Base-by-base conservation (phyloP, 163 green algal species). In the Picocystis sp. region DNA sequence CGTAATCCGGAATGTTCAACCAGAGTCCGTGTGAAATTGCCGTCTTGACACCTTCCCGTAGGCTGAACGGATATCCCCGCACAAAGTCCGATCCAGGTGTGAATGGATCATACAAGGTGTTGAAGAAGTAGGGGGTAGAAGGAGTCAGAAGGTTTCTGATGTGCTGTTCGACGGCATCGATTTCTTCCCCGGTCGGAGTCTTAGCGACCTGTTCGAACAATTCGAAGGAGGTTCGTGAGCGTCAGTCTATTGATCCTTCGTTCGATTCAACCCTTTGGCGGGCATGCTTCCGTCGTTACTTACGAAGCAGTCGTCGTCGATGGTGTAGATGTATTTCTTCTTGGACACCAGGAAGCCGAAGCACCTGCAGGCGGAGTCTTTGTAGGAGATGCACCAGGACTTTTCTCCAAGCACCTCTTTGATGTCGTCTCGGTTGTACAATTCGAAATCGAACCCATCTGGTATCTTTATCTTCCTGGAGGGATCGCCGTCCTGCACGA, bases 1-100 rank as follows among this genome's bases (percentile, higher is more conserved):
- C 87, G 53, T 96, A 96, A 76, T 96, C 87, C 0, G 87, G 87
- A 49, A 96, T 92, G 79, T 96, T 95, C 34, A 95, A 77, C 87
- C 87, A 96, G 47, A 97, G 75, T n/a, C 87, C 88, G 65, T 97
- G 88, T 1, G 80, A 93, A 11, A 94, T 67, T 11, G 77, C 88
- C 0, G 88, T 97, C 23, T 76, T 72, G 17, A 85, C 78, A 34
- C 88, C 88, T 55, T 95, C 82, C 9, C 88, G 64, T 64, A 94
- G 72, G 62, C 53, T 75, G 74, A 96, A 96, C 11, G 87, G 87
- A 65, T 96, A 96, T 48, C 87, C 87, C 13, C 87, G 82, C 19
- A 96, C 86, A 63, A 93, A 95, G 71, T 94, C 86, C 19, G 77
- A 54, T 3, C 86, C 84, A 45, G 79, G 58, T 0, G 62, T 62